Percentiles rank a stretch among this genome's conserved stretches.
Evolutionary conservation across 805 yeast species (phyloP).

Genomic region (Wickerhamomyces queroliae): DNA sequence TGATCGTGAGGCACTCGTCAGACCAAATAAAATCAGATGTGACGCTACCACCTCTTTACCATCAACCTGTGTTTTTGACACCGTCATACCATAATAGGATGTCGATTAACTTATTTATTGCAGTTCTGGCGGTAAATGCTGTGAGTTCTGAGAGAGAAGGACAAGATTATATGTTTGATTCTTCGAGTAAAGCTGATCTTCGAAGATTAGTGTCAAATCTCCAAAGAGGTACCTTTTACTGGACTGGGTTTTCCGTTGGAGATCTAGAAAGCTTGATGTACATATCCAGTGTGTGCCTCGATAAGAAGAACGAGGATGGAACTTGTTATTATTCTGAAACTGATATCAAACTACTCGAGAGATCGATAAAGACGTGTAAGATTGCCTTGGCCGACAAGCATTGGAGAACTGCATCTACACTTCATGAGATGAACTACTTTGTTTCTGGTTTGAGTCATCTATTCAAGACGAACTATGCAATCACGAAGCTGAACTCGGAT

Average conservation of each 20-base stretch:
- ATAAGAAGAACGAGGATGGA: slow-evolving; percentile 27
- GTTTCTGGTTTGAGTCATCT: slow-evolving; percentile 37
- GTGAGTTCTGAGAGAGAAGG: slow-evolving; percentile 66
- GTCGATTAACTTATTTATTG: slow-evolving; percentile 57
- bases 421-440: slow-evolving; percentile 64
- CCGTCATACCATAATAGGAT: slow-evolving; percentile 61
- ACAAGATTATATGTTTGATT: slow-evolving; percentile 67
- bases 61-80: slow-evolving; percentile 48
- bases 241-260: slow-evolving; percentile 64
- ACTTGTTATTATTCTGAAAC: slow-evolving; percentile 23
- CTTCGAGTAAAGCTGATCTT: slow-evolving; percentile 46
- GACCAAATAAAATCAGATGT: slow-evolving; percentile 51
- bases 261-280: slow-evolving; percentile 49
- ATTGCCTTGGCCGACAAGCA: slow-evolving; percentile 43
- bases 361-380: slow-evolving; percentile 39
- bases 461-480: slow-evolving; percentile 36
- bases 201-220: slow-evolving; percentile 53
- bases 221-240: slow-evolving; percentile 63
- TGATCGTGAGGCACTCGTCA: slow-evolving; percentile 53
- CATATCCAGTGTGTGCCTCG: slow-evolving; percentile 41
- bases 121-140: slow-evolving; percentile 68
- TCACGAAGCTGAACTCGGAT: slow-evolving; percentile 28
- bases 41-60: slow-evolving; percentile 51
- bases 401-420: slow-evolving; percentile 52
- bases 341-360: slow-evolving; percentile 38